Conservation (phyloP, 345 rosid species). For the Salix viminalis region DNA sequence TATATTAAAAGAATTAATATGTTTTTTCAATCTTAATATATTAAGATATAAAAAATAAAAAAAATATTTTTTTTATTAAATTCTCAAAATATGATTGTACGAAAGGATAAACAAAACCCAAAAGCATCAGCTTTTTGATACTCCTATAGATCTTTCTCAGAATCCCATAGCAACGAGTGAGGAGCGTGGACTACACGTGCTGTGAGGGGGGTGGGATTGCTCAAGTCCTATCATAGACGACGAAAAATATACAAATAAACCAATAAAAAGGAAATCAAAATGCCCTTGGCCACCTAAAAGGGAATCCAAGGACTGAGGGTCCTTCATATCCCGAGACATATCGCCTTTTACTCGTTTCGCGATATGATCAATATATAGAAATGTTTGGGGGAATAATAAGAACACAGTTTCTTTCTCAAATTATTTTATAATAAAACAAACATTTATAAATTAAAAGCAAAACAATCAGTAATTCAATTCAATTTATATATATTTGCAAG, state of each 20-base stretch:
- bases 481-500: no score
- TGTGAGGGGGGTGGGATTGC: not conserved
- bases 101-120: not conserved
- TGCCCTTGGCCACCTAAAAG: slow-evolving; percentile 21
- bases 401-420: not conserved
- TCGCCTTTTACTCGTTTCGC: not conserved
- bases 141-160: no score
- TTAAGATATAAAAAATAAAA: not conserved
- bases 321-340: not conserved
- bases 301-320: slow-evolving; percentile 24
- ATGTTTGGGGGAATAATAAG: no score
- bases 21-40: no score
- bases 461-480: no score
- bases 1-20: no score
- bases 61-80: not conserved
- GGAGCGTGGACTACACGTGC: not conserved
- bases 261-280: slow-evolving; percentile 1
- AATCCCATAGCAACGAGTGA: not conserved
- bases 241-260: not conserved
- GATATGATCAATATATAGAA: not conserved
- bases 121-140: no score
- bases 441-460: no score
- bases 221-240: not conserved
- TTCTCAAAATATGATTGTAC: not conserved
- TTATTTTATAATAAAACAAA: no score